These are phyloP conservation scores for Cryptosporidium parvum DNA, from an alignment of 169 alveolate genomes.

Conservation along the genomic window DNA sequence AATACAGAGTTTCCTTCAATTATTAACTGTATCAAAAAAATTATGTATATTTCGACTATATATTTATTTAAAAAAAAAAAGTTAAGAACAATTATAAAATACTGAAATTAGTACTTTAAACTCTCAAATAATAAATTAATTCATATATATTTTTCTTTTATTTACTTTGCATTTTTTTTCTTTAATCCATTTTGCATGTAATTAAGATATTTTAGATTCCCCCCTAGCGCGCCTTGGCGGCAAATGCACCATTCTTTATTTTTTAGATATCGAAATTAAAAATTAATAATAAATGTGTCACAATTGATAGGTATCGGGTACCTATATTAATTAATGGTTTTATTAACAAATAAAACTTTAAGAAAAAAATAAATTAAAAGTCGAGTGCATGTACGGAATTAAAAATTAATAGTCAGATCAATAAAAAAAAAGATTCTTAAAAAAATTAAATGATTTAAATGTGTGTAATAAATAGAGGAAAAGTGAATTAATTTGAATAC, in stretches of 20 bases:
- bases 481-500: background rate
- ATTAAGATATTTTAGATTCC: constrained; percentile 21
- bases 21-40: background rate
- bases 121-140: background rate
- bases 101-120: background rate
- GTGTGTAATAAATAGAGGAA: background rate
- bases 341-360: background rate
- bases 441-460: too few relatives aligned
- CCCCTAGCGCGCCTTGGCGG: constrained; percentile 24
- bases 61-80: too few relatives aligned
- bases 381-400: background rate
- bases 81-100: too few relatives aligned
- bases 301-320: background rate
- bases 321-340: background rate
- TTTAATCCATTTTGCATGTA: constrained; percentile 32
- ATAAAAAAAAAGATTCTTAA: too few relatives aligned
- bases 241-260: constrained; percentile 1
- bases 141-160: background rate
- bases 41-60: too few relatives aligned
- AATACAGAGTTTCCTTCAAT: constrained; percentile 25
- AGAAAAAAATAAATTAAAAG: background rate
- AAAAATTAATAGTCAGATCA: background rate
- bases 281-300: background rate
- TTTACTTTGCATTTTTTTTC: background rate
- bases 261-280: constrained; percentile 4